Evolutionary conservation across 2,329 filamentous ascomycete genomes (phyloP), one percentile per base, ranked within the genome.

Genomic region (Ilyonectria destructans): DNA sequence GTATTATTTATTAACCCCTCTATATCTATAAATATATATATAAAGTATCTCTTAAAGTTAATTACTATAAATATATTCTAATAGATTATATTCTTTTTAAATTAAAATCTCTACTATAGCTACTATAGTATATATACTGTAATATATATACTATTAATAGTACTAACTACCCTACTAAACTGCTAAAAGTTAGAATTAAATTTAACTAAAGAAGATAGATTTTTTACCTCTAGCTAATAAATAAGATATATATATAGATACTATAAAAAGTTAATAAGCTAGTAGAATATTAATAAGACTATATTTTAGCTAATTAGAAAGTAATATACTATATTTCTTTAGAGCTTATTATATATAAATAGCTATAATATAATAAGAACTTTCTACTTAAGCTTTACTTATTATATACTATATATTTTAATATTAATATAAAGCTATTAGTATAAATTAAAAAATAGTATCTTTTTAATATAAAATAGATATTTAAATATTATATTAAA

Each of bases 1-100:
- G n/a, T 26, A 31, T 63, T 52, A 66, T 56, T 56, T 55, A 58
- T 58, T 35, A 35, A 59, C 40, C 17, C 19, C 26, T 61, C 37
- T 29, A 51, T 51, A 21, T n/a, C 54, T n/a, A n/a, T 49, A 45
- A 61, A 19, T 23, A 66, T 55, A 57, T 59, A 55, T 40, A 60
- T 10, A 48, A 57, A 54, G 13, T 33, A 33, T 35, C 45, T 21
- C 21, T 66, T 56, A 57, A 66, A 60, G 19, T 37, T 56, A 55
- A 66, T 17, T 55, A 29, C 29, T 23, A 56, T 49, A 49, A 57
- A 51, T 37, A 63, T 51, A 58, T 55, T 66, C 29, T 59, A 33
- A n/a, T 26, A 48, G 21, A 56, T 56, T 54, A 19, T 61, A 60
- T 35, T 49, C 19, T 66, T 56, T 29, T 19, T 57, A 37, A 40